phyloP scores from a whole-genome alignment of 1,284 basidiomycete species.

The Leccinum pachyderme region DNA sequence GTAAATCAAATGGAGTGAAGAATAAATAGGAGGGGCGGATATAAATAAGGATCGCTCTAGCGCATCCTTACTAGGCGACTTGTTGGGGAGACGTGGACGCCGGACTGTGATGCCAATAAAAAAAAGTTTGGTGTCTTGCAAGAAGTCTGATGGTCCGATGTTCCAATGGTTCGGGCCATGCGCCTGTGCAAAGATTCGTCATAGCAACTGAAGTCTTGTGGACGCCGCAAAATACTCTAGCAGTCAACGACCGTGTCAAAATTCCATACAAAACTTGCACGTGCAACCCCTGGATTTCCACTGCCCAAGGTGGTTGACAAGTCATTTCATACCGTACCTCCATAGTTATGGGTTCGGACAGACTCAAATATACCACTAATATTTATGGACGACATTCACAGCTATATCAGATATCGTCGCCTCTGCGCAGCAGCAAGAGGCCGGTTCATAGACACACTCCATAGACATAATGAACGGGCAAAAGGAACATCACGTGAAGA shows the following conservation, averaged over 20 bases:
- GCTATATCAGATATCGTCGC: conserved; percentile 5
- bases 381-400: not conserved
- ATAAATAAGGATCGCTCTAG: conserved; percentile 2
- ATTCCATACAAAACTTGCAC: too few relatives aligned
- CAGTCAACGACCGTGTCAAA: too few relatives aligned
- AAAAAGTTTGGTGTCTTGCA: conserved; percentile 3
- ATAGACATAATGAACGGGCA: conserved; percentile 1
- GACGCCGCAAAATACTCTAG: not conserved
- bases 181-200: not conserved
- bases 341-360: not conserved
- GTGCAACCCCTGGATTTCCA: too few relatives aligned
- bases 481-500: not conserved
- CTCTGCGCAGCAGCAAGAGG: not conserved
- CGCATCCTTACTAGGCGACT: not conserved
- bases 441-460: conserved; percentile 12
- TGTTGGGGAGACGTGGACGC: not conserved
- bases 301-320: too few relatives aligned
- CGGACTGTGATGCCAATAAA: not conserved
- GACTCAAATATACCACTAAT: not conserved
- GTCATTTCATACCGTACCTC: too few relatives aligned
- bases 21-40: not conserved
- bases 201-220: not conserved
- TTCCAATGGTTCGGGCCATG: not conserved
- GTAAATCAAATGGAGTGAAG: not conserved
- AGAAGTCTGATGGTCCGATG: not conserved